Evolutionary conservation across 495 filamentous ascomycete genomes (phyloP).

Genomic region (Xylaria palmicola): DNA sequence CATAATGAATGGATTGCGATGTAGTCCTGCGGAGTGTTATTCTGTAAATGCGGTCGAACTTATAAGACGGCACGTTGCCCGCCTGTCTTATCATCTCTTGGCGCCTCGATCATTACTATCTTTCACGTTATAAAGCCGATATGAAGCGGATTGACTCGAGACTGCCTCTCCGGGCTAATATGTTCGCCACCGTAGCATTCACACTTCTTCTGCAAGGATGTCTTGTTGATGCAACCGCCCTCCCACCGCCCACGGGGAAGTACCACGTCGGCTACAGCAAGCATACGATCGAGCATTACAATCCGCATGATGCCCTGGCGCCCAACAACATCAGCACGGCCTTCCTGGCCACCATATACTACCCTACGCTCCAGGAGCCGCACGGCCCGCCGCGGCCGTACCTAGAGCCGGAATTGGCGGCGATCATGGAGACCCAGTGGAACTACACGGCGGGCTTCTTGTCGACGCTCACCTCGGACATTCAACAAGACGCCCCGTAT

Average conservation of each 20-base stretch:
- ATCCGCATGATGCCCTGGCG: conserved; percentile 20
- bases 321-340: conserved; percentile 29
- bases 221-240: no score
- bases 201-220: no score
- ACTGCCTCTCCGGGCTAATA: no score
- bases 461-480: conserved; percentile 18
- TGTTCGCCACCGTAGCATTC: no score
- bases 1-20: no score
- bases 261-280: conserved; percentile 20
- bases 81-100: no score
- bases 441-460: conserved; percentile 18
- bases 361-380: conserved; percentile 24
- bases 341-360: conserved; percentile 26
- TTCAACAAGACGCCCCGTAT: conserved; percentile 20
- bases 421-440: conserved; percentile 14
- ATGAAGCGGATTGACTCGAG: no score
- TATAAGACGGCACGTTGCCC: no score
- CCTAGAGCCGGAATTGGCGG: conserved; percentile 20
- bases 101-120: no score
- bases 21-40: no score
- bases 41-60: no score
- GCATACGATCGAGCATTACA: conserved; percentile 19
- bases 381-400: conserved; percentile 14
- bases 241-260: conserved; percentile 19
- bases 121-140: no score